These are phyloP conservation scores for Boletus insuetus DNA, from an alignment of 768 basidiomycete genomes.

Conservation along the genomic window DNA sequence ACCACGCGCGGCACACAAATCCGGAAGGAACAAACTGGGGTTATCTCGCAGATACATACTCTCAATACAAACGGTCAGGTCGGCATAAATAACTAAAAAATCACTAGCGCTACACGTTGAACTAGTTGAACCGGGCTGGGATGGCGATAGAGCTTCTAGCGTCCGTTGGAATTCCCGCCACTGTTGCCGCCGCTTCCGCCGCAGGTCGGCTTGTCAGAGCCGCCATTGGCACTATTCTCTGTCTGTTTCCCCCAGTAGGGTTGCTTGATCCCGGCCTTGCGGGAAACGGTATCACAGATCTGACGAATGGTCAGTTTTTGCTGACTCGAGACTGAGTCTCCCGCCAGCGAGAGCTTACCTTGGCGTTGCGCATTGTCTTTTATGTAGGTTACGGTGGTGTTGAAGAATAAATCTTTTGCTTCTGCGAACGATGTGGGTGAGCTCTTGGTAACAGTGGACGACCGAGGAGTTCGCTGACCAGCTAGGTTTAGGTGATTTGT, in stretches of 20 bases:
- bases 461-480: constrained; percentile 8
- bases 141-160: too few relatives aligned
- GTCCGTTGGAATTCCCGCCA: neutral
- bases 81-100: neutral
- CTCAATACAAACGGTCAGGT: neutral
- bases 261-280: constrained; percentile 8
- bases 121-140: neutral
- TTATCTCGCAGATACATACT: neutral
- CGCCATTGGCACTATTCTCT: fast-evolving
- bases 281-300: neutral
- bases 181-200: neutral
- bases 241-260: constrained; percentile 9
- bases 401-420: neutral
- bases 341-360: constrained; percentile 5
- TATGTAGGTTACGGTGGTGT: neutral
- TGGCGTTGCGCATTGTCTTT: constrained; percentile 6
- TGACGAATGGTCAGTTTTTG: constrained; percentile 4
- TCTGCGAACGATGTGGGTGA: constrained; percentile 7
- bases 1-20: neutral
- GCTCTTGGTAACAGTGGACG: neutral
- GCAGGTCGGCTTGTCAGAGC: neutral
- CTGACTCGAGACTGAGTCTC: neutral
- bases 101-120: constrained; percentile 8
- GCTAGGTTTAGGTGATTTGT: neutral
- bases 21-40: neutral